Evolutionary conservation across 805 yeast genomes (phyloP).

Genomic region (Monosporozyma siamensis): DNA sequence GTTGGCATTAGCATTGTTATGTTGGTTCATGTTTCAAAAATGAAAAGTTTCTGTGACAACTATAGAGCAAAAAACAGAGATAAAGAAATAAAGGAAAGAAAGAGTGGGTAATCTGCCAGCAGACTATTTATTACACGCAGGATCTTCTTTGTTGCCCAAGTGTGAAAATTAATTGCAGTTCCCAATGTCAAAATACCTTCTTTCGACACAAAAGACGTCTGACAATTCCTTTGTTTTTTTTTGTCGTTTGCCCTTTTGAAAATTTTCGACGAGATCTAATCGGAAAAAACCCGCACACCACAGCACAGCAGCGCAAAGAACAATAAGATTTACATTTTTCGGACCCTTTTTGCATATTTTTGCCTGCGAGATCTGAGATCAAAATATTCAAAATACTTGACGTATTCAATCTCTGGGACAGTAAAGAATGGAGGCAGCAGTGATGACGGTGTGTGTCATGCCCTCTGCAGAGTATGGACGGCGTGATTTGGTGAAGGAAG

Average conservation of each 20-base stretch:
- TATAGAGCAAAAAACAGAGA: background rate
- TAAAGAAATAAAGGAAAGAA: background rate
- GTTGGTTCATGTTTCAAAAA: background rate
- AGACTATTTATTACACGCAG: background rate
- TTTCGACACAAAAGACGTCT: too few relatives aligned
- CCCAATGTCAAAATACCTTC: too few relatives aligned
- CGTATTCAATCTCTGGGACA: background rate
- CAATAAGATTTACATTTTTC: background rate
- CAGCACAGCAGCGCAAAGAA: background rate
- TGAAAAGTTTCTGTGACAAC: too few relatives aligned
- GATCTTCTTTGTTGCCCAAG: background rate
- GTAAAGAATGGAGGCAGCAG: background rate
- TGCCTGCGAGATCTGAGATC: too few relatives aligned
- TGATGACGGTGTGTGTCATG: constrained; percentile 19
- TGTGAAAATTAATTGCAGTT: background rate
- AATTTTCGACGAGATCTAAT: background rate
- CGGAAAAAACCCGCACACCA: background rate
- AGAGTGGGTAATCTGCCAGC: background rate
- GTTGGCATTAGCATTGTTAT: background rate
- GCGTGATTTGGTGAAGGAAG: constrained; percentile 20
- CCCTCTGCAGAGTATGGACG: constrained; percentile 25
- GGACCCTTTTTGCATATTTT: background rate
- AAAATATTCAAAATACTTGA: too few relatives aligned
- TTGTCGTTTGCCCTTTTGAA: background rate
- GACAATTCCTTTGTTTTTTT: background rate